phyloP scores from a whole-genome alignment of 176 grass and related monocot genomes.

The Olyra latifolia region DNA sequence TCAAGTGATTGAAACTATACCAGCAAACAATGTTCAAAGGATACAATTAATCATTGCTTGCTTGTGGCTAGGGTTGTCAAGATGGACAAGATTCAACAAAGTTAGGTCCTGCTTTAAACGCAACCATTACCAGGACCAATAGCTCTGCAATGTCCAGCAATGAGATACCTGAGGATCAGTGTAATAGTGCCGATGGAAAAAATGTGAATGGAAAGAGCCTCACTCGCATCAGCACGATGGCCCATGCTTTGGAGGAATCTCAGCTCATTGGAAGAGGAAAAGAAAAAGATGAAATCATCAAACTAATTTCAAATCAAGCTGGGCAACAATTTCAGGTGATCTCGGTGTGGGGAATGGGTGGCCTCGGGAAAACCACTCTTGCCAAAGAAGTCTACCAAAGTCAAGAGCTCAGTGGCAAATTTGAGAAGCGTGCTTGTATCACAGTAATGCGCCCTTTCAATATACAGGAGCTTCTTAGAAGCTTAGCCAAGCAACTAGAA shows the following conservation, averaged over 20 bases:
- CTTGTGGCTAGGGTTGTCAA: too few species aligned
- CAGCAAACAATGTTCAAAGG: too few species aligned
- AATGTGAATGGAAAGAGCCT: too few species aligned
- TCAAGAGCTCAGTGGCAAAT: background rate
- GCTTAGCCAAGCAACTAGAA: slow-evolving; percentile 13
- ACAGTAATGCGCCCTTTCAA: background rate
- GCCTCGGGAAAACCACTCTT: slow-evolving; percentile 7
- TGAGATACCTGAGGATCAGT: too few species aligned
- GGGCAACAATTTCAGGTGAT: background rate
- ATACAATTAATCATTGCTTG: too few species aligned
- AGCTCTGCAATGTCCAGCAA: too few species aligned
- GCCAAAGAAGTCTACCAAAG: background rate
- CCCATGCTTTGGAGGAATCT: background rate
- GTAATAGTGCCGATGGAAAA: too few species aligned
- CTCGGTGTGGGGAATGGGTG: slow-evolving; percentile 24
- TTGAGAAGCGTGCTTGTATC: slow-evolving; percentile 11
- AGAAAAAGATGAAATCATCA: background rate
- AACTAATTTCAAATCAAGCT: background rate
- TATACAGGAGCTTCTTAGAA: background rate
- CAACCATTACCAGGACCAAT: too few species aligned
- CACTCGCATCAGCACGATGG: background rate
- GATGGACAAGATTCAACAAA: too few species aligned
- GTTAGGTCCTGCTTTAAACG: too few species aligned
- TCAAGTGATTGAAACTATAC: too few species aligned
- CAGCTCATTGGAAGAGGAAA: background rate